phyloP scores from a whole-genome alignment of 257 asterid species.

The Rubia yunnanensis region DNA sequence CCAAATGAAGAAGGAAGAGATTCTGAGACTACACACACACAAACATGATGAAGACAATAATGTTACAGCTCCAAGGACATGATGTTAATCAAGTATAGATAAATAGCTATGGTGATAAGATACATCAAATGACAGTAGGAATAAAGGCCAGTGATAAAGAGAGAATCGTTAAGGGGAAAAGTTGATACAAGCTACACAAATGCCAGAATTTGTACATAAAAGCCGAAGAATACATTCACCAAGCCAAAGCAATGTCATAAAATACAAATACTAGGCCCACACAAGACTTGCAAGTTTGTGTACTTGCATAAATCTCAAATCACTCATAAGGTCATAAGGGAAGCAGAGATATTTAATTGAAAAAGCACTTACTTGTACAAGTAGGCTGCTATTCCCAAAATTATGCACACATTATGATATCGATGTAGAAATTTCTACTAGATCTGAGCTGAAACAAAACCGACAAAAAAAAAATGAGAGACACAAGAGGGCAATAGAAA shows the following conservation, averaged over 20 bases:
- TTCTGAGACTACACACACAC: no score
- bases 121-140: background rate
- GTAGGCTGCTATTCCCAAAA: constrained; percentile 95
- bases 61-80: no score
- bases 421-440: constrained; percentile 89
- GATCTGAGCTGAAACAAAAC: constrained; percentile 69
- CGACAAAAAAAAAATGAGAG: background rate
- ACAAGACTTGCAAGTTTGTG: background rate
- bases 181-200: background rate
- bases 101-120: background rate
- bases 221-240: constrained; percentile 1
- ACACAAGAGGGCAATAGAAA: background rate
- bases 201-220: background rate
- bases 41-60: no score
- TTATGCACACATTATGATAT: constrained; percentile 75
- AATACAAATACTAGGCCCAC: background rate
- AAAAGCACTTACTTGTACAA: constrained; percentile 65
- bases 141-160: no score
- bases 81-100: no score
- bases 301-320: background rate
- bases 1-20: constrained; percentile 6
- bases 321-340: background rate
- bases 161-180: background rate
- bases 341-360: no score
- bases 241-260: background rate